Percentiles rank a stretch among this genome's conserved stretches.
Conservation (phyloP, 2,329 filamentous ascomycete species). For the Fusarium tjaetaba region DNA sequence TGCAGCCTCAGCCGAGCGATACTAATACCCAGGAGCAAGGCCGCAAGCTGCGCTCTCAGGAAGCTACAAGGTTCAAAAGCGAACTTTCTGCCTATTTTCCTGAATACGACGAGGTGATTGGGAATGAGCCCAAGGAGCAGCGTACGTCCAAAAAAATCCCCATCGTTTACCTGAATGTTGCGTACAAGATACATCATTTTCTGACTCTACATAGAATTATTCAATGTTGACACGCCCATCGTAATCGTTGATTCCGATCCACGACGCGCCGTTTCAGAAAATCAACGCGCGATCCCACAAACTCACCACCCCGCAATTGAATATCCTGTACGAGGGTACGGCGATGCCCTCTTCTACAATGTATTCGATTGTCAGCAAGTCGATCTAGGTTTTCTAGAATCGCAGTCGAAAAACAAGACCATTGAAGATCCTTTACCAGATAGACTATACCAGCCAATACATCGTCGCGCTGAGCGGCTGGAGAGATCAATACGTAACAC, state of each 20-base stretch:
- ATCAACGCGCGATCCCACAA: slow-evolving; percentile 45
- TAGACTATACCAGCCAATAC: slow-evolving; percentile 61
- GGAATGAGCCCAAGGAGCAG: slow-evolving; percentile 80
- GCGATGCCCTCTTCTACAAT: slow-evolving; percentile 65
- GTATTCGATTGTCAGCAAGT: slow-evolving; percentile 66
- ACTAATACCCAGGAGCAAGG: slow-evolving; percentile 68
- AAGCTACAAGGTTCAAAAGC: slow-evolving; percentile 87
- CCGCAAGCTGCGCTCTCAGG: slow-evolving; percentile 84
- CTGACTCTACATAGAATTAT: slow-evolving; percentile 65
- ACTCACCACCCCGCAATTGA: slow-evolving; percentile 41
- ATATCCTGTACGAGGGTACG: slow-evolving; percentile 61
- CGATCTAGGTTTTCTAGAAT: slow-evolving; percentile 64
- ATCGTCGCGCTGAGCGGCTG: slow-evolving; percentile 67
- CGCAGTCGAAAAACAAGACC: slow-evolving; percentile 55
- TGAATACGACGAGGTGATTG: slow-evolving; percentile 94
- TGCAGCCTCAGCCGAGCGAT: slow-evolving; percentile 61
- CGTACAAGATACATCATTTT: not conserved
- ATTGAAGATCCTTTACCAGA: slow-evolving; percentile 67
- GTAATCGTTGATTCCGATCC: slow-evolving; percentile 69
- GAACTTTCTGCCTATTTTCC: slow-evolving; percentile 91
- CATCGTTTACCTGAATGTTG: slow-evolving; percentile 23
- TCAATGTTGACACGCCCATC: slow-evolving; percentile 78
- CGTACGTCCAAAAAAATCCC: slow-evolving; percentile 63
- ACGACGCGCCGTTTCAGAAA: slow-evolving; percentile 42
- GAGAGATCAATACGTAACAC: slow-evolving; percentile 72